Conservation (phyloP, 2,329 filamentous ascomycete genomes). For the Chaetomium olivaceum region DNA sequence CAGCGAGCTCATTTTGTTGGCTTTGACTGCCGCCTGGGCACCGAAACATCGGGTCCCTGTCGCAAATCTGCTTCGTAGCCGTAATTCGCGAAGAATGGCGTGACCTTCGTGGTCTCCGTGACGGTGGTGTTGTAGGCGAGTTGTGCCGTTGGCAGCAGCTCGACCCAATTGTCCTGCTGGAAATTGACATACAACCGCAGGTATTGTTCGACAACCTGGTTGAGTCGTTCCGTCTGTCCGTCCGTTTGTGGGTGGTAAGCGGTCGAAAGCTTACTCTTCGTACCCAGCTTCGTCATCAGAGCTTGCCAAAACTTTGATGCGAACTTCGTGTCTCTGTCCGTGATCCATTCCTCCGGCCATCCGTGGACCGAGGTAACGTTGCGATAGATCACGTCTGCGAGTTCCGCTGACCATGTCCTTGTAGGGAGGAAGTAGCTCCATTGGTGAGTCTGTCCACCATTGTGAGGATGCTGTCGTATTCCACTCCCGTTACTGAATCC, state of each 20-base stretch:
- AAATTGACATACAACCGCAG: constrained; percentile 22
- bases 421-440: not conserved
- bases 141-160: constrained; percentile 7
- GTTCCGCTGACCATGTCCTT: not conserved
- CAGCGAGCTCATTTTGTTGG: not conserved
- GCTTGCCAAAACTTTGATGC: not conserved
- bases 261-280: constrained; percentile 17
- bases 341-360: not conserved
- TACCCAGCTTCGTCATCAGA: constrained; percentile 1
- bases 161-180: constrained; percentile 16
- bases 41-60: not conserved
- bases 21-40: not conserved
- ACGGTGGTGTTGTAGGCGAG: constrained; percentile 11
- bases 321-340: not conserved
- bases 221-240: constrained; percentile 6
- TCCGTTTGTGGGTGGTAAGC: constrained; percentile 22
- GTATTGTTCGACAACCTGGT: constrained; percentile 19
- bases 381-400: not conserved
- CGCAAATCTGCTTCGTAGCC: not conserved
- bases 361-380: not conserved
- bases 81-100: constrained; percentile 20
- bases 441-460: not conserved
- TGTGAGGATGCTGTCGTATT: not conserved
- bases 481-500: not conserved
- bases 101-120: constrained; percentile 22